Conservation (phyloP, 2,329 filamentous ascomycete species). For the Penicillium sp. region DNA sequence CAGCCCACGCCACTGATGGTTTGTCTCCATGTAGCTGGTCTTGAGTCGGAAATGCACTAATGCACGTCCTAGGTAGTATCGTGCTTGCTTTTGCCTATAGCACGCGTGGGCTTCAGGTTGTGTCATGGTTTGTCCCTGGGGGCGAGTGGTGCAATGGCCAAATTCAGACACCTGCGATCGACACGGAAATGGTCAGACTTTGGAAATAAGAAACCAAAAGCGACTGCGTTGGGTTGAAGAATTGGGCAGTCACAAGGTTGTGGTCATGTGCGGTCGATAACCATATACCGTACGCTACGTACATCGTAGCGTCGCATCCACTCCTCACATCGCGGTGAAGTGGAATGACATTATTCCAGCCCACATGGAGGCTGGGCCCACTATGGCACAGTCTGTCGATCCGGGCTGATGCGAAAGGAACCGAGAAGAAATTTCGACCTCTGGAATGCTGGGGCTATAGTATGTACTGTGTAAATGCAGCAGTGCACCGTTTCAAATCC, state of each 20-base stretch:
- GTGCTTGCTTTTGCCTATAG: background rate
- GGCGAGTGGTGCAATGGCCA: background rate
- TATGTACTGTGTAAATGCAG: too few species aligned
- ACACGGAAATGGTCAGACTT: background rate
- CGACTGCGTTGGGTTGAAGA: background rate
- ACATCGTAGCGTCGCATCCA: background rate
- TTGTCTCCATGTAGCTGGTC: background rate
- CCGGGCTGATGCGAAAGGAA: background rate
- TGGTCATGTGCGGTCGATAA: background rate
- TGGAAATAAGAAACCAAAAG: background rate
- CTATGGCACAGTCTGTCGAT: background rate
- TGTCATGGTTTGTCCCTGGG: too few species aligned
- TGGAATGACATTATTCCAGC: background rate
- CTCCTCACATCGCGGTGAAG: background rate
- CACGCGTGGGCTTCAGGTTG: background rate
- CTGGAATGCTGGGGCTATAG: constrained; percentile 11
- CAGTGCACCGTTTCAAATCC: constrained; percentile 3
- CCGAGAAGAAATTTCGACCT: constrained; percentile 9
- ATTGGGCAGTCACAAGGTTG: background rate
- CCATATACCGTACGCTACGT: background rate
- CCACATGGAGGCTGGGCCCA: background rate
- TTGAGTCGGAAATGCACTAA: too few species aligned
- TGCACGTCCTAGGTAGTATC: too few species aligned
- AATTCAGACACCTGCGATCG: background rate
- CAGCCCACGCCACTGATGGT: background rate